Percentiles rank a stretch among this genome's conserved stretches.
Conservation (phyloP, 2,329 filamentous ascomycete genomes). For the Ustilaginoidea virens region DNA sequence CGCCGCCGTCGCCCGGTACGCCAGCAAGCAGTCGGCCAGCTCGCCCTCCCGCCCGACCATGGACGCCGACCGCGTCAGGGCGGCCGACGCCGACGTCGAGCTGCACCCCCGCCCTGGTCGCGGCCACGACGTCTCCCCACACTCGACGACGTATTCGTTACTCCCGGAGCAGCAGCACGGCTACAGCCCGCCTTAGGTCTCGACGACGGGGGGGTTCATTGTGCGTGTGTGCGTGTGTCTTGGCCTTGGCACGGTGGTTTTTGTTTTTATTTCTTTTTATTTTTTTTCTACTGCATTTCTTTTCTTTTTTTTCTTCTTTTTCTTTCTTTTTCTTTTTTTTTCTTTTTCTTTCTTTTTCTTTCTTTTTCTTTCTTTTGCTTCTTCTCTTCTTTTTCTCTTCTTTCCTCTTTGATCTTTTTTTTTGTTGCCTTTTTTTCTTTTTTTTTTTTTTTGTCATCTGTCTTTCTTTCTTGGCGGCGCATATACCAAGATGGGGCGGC, state of each 20-base stretch:
- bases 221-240: too few species aligned
- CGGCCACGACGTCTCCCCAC: not conserved
- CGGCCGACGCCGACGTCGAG: not conserved
- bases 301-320: not conserved
- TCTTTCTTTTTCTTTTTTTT: not conserved
- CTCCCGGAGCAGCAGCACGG: not conserved
- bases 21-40: not conserved
- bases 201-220: too few species aligned
- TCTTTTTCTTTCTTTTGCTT: not conserved
- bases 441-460: not conserved
- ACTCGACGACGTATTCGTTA: not conserved
- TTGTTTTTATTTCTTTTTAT: not conserved
- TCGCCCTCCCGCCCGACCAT: not conserved
- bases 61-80: too few species aligned
- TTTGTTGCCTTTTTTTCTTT: not conserved
- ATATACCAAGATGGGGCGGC: too few species aligned
- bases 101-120: not conserved
- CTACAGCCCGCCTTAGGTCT: not conserved
- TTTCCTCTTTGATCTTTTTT: not conserved
- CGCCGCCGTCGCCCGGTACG: slow-evolving; percentile 1
- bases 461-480: not conserved
- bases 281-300: not conserved
- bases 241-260: not conserved
- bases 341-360: not conserved
- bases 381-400: not conserved